These are phyloP conservation scores for Backusella parvicylindrica DNA, from an alignment of 192 early-diverging fungal genomes.

Conservation along the genomic window DNA sequence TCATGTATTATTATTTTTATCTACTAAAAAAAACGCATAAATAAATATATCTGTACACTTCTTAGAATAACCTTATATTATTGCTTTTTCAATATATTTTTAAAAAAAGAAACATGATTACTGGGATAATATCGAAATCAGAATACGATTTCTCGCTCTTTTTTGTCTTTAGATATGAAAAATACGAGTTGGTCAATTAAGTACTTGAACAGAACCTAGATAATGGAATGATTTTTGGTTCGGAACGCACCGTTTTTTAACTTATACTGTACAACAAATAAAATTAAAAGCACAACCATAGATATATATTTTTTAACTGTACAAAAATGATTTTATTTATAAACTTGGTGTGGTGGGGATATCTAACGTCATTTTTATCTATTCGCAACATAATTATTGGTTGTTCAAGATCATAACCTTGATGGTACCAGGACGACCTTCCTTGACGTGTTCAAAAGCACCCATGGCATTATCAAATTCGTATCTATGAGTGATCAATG, in stretches of 20 bases:
- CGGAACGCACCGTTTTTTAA: no score
- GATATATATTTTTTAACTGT: no score
- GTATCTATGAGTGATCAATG: conserved; percentile 40
- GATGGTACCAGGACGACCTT: conserved; percentile 34
- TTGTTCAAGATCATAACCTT: conserved; percentile 34
- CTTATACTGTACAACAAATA: no score
- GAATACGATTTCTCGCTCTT: no score
- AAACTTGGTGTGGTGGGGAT: not conserved
- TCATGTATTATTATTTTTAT: not conserved
- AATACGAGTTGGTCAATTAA: no score
- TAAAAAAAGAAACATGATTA: no score
- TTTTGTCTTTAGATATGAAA: no score
- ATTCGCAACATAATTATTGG: not conserved
- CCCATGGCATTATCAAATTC: conserved; percentile 32
- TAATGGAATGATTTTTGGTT: no score
- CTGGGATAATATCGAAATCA: no score
- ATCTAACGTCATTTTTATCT: not conserved
- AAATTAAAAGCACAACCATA: no score
- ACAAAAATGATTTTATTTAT: conserved; percentile 1
- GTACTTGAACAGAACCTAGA: no score
- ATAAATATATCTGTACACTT: not conserved
- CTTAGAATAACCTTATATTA: not conserved
- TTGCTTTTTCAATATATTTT: no score
- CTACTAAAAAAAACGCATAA: not conserved
- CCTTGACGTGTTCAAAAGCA: conserved; percentile 39